Evolutionary conservation across 2,329 filamentous ascomycete species (phyloP).

Genomic region (Helminthosporium solani): DNA sequence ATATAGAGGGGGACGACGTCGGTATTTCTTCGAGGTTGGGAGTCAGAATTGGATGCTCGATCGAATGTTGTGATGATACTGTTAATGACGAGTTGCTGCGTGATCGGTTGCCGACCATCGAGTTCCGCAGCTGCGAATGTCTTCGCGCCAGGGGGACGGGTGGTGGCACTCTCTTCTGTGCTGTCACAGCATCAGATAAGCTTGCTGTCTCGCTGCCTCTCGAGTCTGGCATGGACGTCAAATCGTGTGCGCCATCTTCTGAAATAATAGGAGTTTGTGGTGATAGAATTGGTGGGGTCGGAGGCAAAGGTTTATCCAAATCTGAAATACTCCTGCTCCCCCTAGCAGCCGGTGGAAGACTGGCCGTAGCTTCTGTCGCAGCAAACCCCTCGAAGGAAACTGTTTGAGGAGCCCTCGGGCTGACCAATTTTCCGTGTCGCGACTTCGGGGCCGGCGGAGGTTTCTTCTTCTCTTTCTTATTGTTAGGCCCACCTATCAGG

Average conservation of each 20-base stretch:
- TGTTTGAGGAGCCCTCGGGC: slow-evolving; percentile 45
- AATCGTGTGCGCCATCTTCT: slow-evolving; percentile 21
- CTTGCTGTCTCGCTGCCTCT: slow-evolving; percentile 17
- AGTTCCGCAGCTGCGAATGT: slow-evolving; percentile 39
- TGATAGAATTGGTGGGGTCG: slow-evolving; percentile 45
- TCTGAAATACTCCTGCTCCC: slow-evolving; percentile 48
- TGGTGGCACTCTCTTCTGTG: slow-evolving; percentile 36
- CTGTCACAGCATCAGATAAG: slow-evolving; percentile 19
- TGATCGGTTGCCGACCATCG: slow-evolving; percentile 27
- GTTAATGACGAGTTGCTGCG: slow-evolving; percentile 41
- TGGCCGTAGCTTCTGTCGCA: slow-evolving; percentile 22
- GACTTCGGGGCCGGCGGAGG: slow-evolving; percentile 68
- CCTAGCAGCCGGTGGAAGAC: slow-evolving; percentile 18
- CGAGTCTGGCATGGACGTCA: slow-evolving; percentile 14
- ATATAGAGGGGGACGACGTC: slow-evolving; percentile 14
- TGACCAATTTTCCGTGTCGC: slow-evolving; percentile 75
- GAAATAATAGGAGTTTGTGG: slow-evolving; percentile 20
- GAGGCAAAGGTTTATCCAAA: slow-evolving; percentile 64
- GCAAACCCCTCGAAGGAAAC: slow-evolving; percentile 38
- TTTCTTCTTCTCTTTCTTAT: slow-evolving; percentile 62
- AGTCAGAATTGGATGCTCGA: slow-evolving; percentile 23
- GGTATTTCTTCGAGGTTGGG: slow-evolving; percentile 17
- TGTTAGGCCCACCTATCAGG: slow-evolving; percentile 28
- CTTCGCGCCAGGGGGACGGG: slow-evolving; percentile 38
- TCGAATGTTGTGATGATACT: slow-evolving; percentile 38